Evolutionary conservation across 352 stramenopile species (phyloP), one percentile per base, ranked within the genome.

Genomic region (Phytophthora palmivora): DNA sequence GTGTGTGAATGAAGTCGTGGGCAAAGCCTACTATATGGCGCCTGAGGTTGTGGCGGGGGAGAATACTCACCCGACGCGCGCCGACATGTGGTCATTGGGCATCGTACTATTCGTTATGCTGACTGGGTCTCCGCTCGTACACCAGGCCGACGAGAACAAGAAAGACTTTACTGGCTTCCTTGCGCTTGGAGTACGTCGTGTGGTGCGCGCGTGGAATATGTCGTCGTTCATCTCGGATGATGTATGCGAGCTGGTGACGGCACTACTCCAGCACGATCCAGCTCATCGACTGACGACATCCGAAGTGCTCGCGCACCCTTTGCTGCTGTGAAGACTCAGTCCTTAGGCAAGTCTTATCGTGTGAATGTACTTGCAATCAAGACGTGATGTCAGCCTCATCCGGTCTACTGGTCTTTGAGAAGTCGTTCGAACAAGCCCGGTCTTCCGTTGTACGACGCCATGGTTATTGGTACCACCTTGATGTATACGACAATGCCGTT

Each of bases 101-200:
- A 73, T 90, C 43, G 72, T 87, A 51, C 46, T 88, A 10, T 91
- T 87, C 70, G 78, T 88, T 56, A 81, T 89, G 70, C 22, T 91
- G 19, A 80, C 75, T 1, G 81, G 81, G 0, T 85, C 78, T 3
- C 78, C 77, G 15, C 68, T 87, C 1, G 60, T 74, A 16, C 56
- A 63, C 1, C 65, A 44, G n/a, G 71, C 77, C 0, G 58, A 49
- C 15, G 49, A 63, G 14, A 51, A 63, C 6, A 69, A 86, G 9
- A 75, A 76, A 6, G 60, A 59, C 5, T 77, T 82, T 14, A 34
- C 18, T 9, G 54, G 52, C 10, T 61, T 83, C 42, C 21, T 55
- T 24, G 36, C 62, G 18, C 74, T 81, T 11, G 78, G 78, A 0
- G 59, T 90, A 7, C 41, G 30, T 4, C 72, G 74, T 39, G 79